Percentiles rank a stretch among this genome's conserved stretches.
phyloP scores from a whole-genome alignment of 2,329 filamentous ascomycete species.

The Escovopsis sp. region DNA sequence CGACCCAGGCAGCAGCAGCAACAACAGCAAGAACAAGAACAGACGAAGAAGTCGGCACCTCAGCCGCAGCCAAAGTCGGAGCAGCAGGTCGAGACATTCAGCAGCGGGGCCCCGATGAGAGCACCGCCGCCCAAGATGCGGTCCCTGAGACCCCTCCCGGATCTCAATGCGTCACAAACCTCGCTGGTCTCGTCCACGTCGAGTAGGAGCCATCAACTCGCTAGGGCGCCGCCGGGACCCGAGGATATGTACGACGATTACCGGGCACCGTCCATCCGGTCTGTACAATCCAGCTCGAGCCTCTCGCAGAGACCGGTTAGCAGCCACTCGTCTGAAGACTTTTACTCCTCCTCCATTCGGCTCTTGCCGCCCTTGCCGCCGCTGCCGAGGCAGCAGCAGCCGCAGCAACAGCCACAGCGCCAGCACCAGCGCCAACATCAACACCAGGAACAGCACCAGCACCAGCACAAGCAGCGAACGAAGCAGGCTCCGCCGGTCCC shows the following conservation, averaged over 20 bases:
- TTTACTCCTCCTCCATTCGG: too few relatives aligned
- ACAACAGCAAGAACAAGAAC: background rate
- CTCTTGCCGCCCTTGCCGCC: too few relatives aligned
- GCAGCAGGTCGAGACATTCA: conserved; percentile 26
- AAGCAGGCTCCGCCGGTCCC: conserved; percentile 14
- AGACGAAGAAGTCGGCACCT: conserved; percentile 4
- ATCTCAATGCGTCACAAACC: conserved; percentile 35
- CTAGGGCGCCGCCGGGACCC: conserved; percentile 44
- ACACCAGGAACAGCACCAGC: too few relatives aligned
- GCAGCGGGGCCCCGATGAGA: conserved; percentile 41
- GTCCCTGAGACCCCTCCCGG: conserved; percentile 45
- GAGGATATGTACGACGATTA: conserved; percentile 83
- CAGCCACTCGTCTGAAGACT: too few relatives aligned
- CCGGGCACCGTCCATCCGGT: conserved; percentile 19
- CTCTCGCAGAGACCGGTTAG: conserved; percentile 14
- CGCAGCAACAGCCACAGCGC: too few relatives aligned
- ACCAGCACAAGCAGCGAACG: too few relatives aligned
- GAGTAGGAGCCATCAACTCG: conserved; percentile 19
- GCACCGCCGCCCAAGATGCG: conserved; percentile 88
- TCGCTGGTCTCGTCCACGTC: conserved; percentile 34
- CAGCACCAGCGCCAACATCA: too few relatives aligned
- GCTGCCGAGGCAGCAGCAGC: too few relatives aligned
- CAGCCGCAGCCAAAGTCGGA: conserved; percentile 24
- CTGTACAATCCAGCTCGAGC: conserved; percentile 26
- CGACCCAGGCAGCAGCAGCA: conserved; percentile 2